A percentile compares a stretch with the other conserved stretches of the same genome.
Evolutionary conservation across 768 basidiomycete species (phyloP).

Genomic region (Suillus americanus): DNA sequence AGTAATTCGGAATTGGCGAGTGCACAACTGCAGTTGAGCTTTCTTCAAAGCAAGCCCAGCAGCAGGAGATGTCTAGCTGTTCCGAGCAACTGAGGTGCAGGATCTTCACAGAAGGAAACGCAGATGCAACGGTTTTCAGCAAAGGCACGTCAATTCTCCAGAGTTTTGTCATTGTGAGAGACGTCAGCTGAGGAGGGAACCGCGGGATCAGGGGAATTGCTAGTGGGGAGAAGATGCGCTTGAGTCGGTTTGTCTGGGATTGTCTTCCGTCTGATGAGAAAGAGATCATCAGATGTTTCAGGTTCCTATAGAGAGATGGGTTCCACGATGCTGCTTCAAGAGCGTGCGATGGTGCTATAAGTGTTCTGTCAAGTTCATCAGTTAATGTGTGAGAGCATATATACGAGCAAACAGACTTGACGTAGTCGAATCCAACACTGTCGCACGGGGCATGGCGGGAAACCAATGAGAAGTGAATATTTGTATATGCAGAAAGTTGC

Average conservation of each 20-base stretch:
- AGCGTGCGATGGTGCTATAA: constrained; percentile 18
- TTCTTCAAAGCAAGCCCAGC: constrained; percentile 66
- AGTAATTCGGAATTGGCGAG: constrained; percentile 62
- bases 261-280: constrained; percentile 42
- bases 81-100: constrained; percentile 62
- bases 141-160: constrained; percentile 55
- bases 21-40: constrained; percentile 52
- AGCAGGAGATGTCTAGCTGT: constrained; percentile 56
- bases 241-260: constrained; percentile 42
- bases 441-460: constrained; percentile 19
- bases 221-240: constrained; percentile 32
- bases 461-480: constrained; percentile 29
- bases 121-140: constrained; percentile 44
- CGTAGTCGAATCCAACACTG: constrained; percentile 40
- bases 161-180: constrained; percentile 51
- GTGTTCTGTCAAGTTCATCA: constrained; percentile 15
- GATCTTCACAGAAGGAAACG: constrained; percentile 44
- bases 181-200: constrained; percentile 38
- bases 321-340: constrained; percentile 26
- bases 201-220: constrained; percentile 21
- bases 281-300: constrained; percentile 42
- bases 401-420: constrained; percentile 39
- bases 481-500: constrained; percentile 30
- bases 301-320: constrained; percentile 30
- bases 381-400: constrained; percentile 14